These are phyloP conservation scores for Aspergillus leporis DNA, from an alignment of 495 filamentous ascomycete species.

Conservation along the genomic window DNA sequence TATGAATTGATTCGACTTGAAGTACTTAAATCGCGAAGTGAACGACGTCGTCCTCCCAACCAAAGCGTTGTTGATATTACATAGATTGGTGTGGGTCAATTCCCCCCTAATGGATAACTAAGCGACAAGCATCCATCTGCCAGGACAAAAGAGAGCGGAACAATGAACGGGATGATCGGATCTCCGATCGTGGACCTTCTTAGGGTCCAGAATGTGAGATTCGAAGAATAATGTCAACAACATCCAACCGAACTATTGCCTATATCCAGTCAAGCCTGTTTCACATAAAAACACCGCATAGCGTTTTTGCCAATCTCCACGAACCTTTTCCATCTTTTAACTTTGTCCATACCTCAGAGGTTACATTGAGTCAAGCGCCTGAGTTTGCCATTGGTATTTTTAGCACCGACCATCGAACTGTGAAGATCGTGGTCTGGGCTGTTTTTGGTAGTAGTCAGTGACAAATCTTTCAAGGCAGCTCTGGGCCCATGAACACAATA, in stretches of 20 bases:
- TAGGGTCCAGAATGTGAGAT: slow-evolving; percentile 1
- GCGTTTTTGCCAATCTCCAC: background rate
- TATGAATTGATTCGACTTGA: background rate
- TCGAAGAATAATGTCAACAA: background rate
- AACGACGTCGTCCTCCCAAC: background rate
- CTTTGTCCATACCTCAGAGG: background rate
- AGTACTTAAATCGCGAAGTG: background rate
- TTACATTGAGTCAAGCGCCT: background rate
- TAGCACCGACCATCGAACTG: background rate
- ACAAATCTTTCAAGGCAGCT: background rate
- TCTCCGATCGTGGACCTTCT: background rate
- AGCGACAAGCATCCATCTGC: background rate
- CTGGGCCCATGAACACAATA: background rate
- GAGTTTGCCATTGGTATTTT: background rate
- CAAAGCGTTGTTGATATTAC: background rate
- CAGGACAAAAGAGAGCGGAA: background rate
- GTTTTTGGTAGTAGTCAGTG: background rate
- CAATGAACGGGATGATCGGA: slow-evolving; percentile 1
- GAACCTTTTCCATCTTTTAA: background rate
- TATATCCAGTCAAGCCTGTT: background rate
- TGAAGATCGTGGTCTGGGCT: background rate
- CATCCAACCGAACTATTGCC: background rate
- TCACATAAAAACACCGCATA: background rate
- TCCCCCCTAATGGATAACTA: background rate
- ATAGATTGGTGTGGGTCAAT: background rate